Evolutionary conservation across 2,329 filamentous ascomycete genomes (phyloP), one percentile per base, ranked within the genome.

Genomic region (Aspergillus fructus): DNA sequence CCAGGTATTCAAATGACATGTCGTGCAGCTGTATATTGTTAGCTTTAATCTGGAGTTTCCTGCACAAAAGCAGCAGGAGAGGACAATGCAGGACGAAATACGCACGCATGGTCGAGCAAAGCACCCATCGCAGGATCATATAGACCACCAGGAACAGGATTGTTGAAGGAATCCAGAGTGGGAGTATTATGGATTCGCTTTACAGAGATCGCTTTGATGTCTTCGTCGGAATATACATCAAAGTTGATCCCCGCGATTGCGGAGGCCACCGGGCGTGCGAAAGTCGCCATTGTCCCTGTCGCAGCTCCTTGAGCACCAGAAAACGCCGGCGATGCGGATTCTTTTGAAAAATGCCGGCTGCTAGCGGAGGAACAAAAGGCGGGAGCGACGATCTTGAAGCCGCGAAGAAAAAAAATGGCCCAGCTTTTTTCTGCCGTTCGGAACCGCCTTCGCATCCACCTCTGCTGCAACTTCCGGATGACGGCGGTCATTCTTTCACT

Each of bases 101-200:
- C 86, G 79, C 83, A 96, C 90, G 87, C 81, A 73, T 89, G 85
- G 70, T 96, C 91, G 48, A 89, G 87, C 83, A 91, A 96, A 53
- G 93, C 91, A 30, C 94, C 94, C 59, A 99, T 82, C 47, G 93
- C 93, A 55, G 90, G 85, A 75, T 97, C 94, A 71, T 99, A 96
- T 8, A 99, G 83, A 72, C 94, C 94, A 58, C 92, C 92, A 13
- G 92, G 90, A 9, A 96, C 85, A 7, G 93, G 93, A 68, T 96
- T 93, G 64, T 96, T 83, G 56, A 97, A 85, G 58, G 86, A 91
- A 76, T 97, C 94, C 74, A 97, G 94, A n/a, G 94, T 96, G 64
- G 85, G 90, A 51, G 92, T 89, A 78, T 96, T 96, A 71, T 96
- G 89, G 67, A 99, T 96, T 76, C 88, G 87, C 80, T 94, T 94